Base-by-base conservation (phyloP, 768 basidiomycete species). In the Serendipita sp. region DNA sequence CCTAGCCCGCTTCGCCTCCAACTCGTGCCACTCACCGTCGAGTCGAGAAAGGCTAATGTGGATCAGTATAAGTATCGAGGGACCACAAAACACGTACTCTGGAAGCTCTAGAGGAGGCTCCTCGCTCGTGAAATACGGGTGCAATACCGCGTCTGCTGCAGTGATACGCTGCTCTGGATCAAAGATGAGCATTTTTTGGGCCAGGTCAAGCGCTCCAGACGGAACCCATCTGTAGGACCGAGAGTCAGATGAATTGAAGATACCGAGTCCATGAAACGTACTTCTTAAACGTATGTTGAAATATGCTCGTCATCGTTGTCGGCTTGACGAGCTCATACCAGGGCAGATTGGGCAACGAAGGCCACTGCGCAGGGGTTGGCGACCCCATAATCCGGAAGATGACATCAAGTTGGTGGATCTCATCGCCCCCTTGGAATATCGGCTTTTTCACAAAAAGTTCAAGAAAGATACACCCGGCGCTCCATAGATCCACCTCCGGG, bases 241-340 rank as follows among this genome's bases (percentile, higher is more conserved):
- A 44, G 34, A 28, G 30, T 62, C 13, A 20, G 14, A 33, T 22
- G 13, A 53, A 53, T 43, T 24, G 2, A 61, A n/a, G n/a, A 43
- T 63, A 30, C 42, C 60, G n/a, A 17, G 33, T 31, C 42, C 60
- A 33, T n/a, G 71, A 78, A 61, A 69, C 75, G 65, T 67, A 94
- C 92, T 86, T 90, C 67, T 84, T 79, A 71, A 95, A 97, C n/a
- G 85, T 73, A 50, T 88, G 85, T 53, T 88, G 78, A 69, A 99
- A 92, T 63, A 79, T 83, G 68, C 87, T 88, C 16, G 81, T 79
- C 9, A 91, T 74, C 13, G 74, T 71, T 68, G 82, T 86, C 1
- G 95, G 93, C 71, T 90, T 93, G 58, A 99, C 86, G n/a, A 99
- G 80, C 71, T 99, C 96, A 70, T 91, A 99, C 96, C 96, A 99